Evolutionary conservation across 1,139 yeast species (phyloP).

Genomic region (Pichia sp.): DNA sequence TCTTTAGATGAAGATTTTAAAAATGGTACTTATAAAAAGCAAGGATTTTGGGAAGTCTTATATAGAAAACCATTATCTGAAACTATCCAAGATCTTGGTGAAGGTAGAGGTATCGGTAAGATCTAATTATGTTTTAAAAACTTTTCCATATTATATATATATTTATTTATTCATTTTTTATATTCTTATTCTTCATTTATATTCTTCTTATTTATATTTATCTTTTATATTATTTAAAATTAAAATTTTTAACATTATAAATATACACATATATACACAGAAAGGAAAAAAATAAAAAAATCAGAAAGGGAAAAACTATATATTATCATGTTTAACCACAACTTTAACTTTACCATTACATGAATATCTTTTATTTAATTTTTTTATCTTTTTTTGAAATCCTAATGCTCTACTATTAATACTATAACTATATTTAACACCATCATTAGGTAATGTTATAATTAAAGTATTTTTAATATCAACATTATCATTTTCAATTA

Average conservation of each 20-base stretch:
- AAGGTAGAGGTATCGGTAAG: slow-evolving; percentile 48
- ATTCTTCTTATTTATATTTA: neutral
- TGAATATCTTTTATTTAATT: slow-evolving; percentile 33
- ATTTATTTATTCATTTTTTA: neutral
- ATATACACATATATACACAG: too few species aligned
- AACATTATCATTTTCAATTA: slow-evolving; percentile 2
- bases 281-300: too few species aligned
- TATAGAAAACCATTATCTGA: slow-evolving; percentile 80
- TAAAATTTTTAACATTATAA: too few species aligned
- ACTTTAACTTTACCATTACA: slow-evolving; percentile 37
- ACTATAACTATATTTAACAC: slow-evolving; percentile 48
- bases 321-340: slow-evolving; percentile 29
- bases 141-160: neutral
- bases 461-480: slow-evolving; percentile 29
- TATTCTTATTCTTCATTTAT: neutral
- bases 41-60: slow-evolving; percentile 77
- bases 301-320: slow-evolving; percentile 1
- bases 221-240: too few species aligned
- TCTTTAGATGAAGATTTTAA: slow-evolving; percentile 33
- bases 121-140: slow-evolving; percentile 13
- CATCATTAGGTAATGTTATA: slow-evolving; percentile 43
- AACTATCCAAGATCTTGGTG: slow-evolving; percentile 72
- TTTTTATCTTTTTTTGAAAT: slow-evolving; percentile 46
- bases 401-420: slow-evolving; percentile 48
- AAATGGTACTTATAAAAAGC: slow-evolving; percentile 37